Percentiles rank a stretch among this genome's conserved stretches.
Conservation (phyloP, 2,329 filamentous ascomycete genomes). For the Fusarium torreyae region DNA sequence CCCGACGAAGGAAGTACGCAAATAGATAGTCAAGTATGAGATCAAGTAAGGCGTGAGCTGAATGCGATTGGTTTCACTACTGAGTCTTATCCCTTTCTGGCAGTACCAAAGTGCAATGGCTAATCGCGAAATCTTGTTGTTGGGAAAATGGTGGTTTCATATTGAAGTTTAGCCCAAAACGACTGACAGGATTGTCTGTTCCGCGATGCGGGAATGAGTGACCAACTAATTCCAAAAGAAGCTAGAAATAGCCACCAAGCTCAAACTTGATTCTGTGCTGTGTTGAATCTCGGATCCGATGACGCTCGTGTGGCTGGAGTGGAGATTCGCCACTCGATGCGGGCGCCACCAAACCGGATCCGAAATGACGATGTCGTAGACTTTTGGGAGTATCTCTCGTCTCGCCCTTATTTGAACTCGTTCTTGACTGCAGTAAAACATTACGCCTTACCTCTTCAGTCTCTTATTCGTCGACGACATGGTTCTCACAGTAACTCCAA, state of each 20-base stretch:
- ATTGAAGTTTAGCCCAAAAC: not conserved
- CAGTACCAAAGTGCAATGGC: not conserved
- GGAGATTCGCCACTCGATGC: constrained; percentile 27
- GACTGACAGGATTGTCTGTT: not conserved
- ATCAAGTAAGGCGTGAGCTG: not conserved
- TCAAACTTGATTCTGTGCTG: constrained; percentile 1
- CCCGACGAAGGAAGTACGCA: not conserved
- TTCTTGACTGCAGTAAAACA: not conserved
- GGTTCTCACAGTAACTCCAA: constrained; percentile 29
- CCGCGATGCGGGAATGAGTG: constrained; percentile 1
- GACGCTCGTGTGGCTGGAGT: not conserved
- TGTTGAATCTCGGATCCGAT: constrained; percentile 34
- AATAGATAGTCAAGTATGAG: not conserved
- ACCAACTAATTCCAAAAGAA: not conserved
- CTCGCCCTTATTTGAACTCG: not conserved
- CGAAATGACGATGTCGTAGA: constrained; percentile 15
- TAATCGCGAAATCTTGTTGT: not conserved
- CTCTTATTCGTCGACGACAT: constrained; percentile 8
- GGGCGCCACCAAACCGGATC: constrained; percentile 23
- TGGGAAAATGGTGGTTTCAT: too few relatives aligned
- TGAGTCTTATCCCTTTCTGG: not conserved
- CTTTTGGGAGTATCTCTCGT: not conserved
- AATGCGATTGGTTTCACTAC: not conserved
- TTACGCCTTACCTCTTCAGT: not conserved
- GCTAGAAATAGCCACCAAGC: constrained; percentile 3